These are phyloP conservation scores for Epichloe coenophiala DNA, from an alignment of 2,329 filamentous ascomycete genomes.

Conservation along the genomic window DNA sequence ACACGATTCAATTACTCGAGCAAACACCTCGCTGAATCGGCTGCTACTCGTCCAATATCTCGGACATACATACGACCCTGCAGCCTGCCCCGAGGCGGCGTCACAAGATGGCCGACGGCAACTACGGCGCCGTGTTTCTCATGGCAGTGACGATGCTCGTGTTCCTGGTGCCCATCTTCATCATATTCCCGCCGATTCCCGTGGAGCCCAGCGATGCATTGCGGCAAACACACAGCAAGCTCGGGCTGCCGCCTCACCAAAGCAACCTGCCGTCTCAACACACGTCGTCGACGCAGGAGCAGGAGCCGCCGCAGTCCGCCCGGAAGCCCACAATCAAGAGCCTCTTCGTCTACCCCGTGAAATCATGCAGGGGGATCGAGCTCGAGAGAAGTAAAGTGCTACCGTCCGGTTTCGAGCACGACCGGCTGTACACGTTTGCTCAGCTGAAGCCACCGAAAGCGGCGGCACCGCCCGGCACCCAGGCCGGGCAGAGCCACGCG, in stretches of 20 bases:
- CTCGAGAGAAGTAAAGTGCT: slow-evolving; percentile 50
- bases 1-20: too few relatives aligned
- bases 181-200: slow-evolving; percentile 40
- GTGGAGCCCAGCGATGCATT: slow-evolving; percentile 40
- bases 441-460: slow-evolving; percentile 28
- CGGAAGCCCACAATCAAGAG: slow-evolving; percentile 34
- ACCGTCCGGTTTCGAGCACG: slow-evolving; percentile 59
- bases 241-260: slow-evolving; percentile 26
- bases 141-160: slow-evolving; percentile 31
- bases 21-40: too few relatives aligned
- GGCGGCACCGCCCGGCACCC: neutral
- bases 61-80: too few relatives aligned
- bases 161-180: slow-evolving; percentile 39
- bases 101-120: slow-evolving; percentile 2
- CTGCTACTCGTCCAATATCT: too few relatives aligned
- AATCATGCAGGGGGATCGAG: slow-evolving; percentile 69
- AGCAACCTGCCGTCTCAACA: slow-evolving; percentile 23
- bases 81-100: neutral
- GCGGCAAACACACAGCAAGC: slow-evolving; percentile 37
- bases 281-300: slow-evolving; percentile 10
- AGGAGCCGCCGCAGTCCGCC: slow-evolving; percentile 7
- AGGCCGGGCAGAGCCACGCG: slow-evolving; percentile 11
- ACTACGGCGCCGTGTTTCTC: slow-evolving; percentile 23
- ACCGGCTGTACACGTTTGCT: slow-evolving; percentile 74
- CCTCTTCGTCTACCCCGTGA: slow-evolving; percentile 69